A percentile compares a stretch with the other conserved stretches of the same genome.
These are phyloP conservation scores for Lathyrus aphaca DNA, from an alignment of 306 rosid species.

Conservation along the genomic window DNA sequence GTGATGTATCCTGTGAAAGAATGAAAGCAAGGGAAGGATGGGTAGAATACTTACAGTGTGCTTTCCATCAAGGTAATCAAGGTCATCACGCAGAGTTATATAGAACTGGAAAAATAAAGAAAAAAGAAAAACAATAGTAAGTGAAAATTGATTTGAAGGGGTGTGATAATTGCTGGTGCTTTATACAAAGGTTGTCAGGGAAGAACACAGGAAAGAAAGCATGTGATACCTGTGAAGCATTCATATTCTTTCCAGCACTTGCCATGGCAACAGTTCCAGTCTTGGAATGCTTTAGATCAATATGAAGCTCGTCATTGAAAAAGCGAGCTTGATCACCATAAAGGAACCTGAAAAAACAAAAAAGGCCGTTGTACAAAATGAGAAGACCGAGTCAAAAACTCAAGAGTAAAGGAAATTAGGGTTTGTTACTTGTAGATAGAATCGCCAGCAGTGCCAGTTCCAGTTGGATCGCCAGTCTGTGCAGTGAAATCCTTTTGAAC, in stretches of 20 bases:
- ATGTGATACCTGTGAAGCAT: slow-evolving; percentile 88
- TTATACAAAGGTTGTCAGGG: background rate
- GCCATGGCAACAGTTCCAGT: slow-evolving; percentile 93
- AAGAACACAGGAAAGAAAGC: background rate
- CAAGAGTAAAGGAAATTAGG: background rate
- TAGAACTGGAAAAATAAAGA: slow-evolving; percentile 63
- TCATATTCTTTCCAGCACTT: slow-evolving; percentile 93
- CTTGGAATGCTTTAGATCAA: slow-evolving; percentile 91
- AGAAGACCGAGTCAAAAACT: slow-evolving; percentile 13
- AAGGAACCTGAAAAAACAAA: slow-evolving; percentile 62
- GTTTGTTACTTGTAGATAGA: slow-evolving; percentile 70
- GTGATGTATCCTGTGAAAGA: no score
- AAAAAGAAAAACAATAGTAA: slow-evolving; percentile 31
- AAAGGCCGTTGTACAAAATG: background rate
- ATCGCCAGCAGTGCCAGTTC: slow-evolving; percentile 75
- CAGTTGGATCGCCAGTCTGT: slow-evolving; percentile 95
- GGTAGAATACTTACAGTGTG: slow-evolving; percentile 72
- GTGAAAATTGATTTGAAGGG: background rate
- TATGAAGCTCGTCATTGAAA: slow-evolving; percentile 81
- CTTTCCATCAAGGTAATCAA: slow-evolving; percentile 92
- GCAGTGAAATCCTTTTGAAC: slow-evolving; percentile 94
- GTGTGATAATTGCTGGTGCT: background rate
- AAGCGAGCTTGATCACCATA: slow-evolving; percentile 96
- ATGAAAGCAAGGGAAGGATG: slow-evolving; percentile 20
- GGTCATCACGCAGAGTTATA: slow-evolving; percentile 84